Evolutionary conservation across 192 early-diverging fungal genomes (phyloP).

Genomic region (Rhizoclosmatium sp.): DNA sequence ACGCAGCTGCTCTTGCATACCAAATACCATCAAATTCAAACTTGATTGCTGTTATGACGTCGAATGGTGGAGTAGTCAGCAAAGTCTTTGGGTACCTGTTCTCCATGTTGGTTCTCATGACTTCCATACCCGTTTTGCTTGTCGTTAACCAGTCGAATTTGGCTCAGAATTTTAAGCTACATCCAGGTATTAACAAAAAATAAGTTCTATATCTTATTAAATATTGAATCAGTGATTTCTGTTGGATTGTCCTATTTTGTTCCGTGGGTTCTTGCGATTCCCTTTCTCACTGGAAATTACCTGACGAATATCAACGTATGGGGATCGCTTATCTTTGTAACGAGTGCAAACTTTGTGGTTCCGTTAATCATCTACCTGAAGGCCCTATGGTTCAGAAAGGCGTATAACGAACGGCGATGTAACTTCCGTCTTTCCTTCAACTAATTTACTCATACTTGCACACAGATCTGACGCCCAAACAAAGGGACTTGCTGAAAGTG

Average conservation of each 20-base stretch:
- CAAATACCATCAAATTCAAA: constrained; percentile 28
- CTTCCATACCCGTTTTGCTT: constrained; percentile 26
- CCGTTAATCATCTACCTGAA: constrained; percentile 57
- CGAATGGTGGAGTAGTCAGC: constrained; percentile 11
- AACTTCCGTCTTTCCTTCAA: background rate
- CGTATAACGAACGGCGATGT: constrained; percentile 49
- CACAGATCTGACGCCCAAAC: constrained; percentile 39
- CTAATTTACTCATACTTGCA: background rate
- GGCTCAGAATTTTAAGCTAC: constrained; percentile 33
- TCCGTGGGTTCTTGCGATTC: constrained; percentile 48
- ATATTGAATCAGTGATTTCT: constrained; percentile 14
- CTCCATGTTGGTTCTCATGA: constrained; percentile 24
- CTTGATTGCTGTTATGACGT: constrained; percentile 27
- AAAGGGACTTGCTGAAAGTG: constrained; percentile 30
- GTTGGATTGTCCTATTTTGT: constrained; percentile 44
- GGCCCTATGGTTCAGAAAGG: constrained; percentile 52
- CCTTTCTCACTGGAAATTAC: constrained; percentile 40
- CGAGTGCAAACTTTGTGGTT: constrained; percentile 56
- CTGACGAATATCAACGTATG: constrained; percentile 46
- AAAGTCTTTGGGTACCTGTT: constrained; percentile 40
- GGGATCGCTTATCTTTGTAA: constrained; percentile 53
- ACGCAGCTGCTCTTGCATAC: constrained; percentile 41
- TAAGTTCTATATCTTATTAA: constrained; percentile 1
- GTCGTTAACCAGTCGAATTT: constrained; percentile 22
- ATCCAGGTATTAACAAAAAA: constrained; percentile 1